Percentiles rank a stretch among this genome's conserved stretches.
phyloP scores from a whole-genome alignment of 2,329 filamentous ascomycete species.

The Penicillium paneum region DNA sequence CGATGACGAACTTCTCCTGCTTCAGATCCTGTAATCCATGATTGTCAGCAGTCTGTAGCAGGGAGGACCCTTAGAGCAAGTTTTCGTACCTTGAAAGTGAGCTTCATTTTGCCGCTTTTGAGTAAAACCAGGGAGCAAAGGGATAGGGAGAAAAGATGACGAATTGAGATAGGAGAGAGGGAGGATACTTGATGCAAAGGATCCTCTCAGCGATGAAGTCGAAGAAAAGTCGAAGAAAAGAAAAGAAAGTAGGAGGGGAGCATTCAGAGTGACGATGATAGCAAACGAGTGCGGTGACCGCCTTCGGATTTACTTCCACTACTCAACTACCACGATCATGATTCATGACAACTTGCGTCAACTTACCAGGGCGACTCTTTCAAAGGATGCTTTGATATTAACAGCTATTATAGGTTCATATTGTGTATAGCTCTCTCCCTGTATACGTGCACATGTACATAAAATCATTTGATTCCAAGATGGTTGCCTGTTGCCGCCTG shows the following conservation, averaged over 20 bases:
- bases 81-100: conserved; percentile 64
- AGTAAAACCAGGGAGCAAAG: conserved; percentile 26
- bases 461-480: neutral
- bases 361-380: neutral
- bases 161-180: conserved; percentile 3
- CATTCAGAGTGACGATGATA: conserved; percentile 10
- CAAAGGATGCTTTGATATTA: neutral
- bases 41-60: conserved; percentile 17
- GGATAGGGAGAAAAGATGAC: conserved; percentile 9
- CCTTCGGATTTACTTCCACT: conserved; percentile 2
- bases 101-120: conserved; percentile 58
- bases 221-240: conserved; percentile 25
- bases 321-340: neutral
- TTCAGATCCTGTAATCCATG: conserved; percentile 73
- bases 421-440: neutral
- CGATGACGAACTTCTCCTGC: conserved; percentile 96
- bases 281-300: conserved; percentile 11
- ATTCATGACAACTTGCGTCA: neutral
- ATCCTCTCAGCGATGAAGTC: conserved; percentile 12
- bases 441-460: neutral
- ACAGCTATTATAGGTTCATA: neutral
- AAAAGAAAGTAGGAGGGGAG: conserved; percentile 21
- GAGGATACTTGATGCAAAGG: conserved; percentile 2
- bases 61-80: conserved; percentile 20
- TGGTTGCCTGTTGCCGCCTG: neutral